Evolutionary conservation across 2,329 filamentous ascomycete species (phyloP), one percentile per base, ranked within the genome.

Genomic region (Penicillium janthinellum): DNA sequence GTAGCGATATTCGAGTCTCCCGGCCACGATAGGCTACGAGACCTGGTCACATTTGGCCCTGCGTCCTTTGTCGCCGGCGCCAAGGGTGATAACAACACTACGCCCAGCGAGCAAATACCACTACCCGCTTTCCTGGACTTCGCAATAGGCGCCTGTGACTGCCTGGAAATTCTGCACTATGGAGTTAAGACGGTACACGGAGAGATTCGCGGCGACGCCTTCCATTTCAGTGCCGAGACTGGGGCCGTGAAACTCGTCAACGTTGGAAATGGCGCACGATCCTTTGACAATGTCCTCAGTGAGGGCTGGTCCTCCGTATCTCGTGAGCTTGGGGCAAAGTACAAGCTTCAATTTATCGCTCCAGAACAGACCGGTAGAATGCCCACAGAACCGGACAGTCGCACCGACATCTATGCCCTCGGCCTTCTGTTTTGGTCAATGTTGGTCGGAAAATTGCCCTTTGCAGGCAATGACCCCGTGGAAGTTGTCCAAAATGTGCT

Each of bases 351-450:
- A 54, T 97, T 92, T 72, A 96, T 97, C 72, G 94, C 92, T 49
- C 93, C 94, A 0, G 94, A 98, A 73, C 94, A 97, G 79, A 97
- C 94, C 2, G 94, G 94, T 14, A 88, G 94, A 20, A 90, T 97
- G 84, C 91, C 92, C 2, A 92, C 91, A 3, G 93, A 97, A 74
- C 94, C 94, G 1, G 94, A 97, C 76, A 91, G 86, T 45, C 86
- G 94, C 42, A 97, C 94, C 15, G 94, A 98, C 75, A 96, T 97
- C 35, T 97, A 97, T 78, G 93, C 91, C 0, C 80, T 97, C 0
- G 94, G 94, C 4, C 88, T 97, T 41, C 77, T 97, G 1, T 94
- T 97, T 74, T 97, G 92, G 89, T 91, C 86, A 8, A 85, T 96
- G 70, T 80, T 96, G 48, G 90, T 91, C 1, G 91, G 92, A 31